Evolutionary conservation across 2,329 filamentous ascomycete genomes (phyloP), one percentile per base, ranked within the genome.

Genomic region (Herpomyces periplanetae): DNA sequence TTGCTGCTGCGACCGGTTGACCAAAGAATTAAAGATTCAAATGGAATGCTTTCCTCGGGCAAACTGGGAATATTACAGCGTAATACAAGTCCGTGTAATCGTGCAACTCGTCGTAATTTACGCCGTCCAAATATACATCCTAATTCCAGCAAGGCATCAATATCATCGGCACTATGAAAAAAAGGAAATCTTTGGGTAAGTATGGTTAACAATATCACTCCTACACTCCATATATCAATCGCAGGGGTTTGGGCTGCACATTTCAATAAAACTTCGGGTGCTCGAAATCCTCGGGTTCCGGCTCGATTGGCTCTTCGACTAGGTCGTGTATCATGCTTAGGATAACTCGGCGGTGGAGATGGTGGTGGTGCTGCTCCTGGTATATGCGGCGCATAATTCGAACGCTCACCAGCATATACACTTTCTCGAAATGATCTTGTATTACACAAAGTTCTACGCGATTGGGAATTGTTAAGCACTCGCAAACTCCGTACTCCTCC

Each of bases 81-180:
- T 26, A 91, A 69, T 22, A 85, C 57, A 30, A 73, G 66, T 2
- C 80, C 80, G 32, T 96, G 80, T 19, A 87, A 45, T 8, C 69
- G 44, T 1, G 68, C 69, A 3, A 63, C 65, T 13, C 53, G 45
- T 32, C 62, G 65, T 75, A 96, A 91, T 23, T 60, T 57, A 33
- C 53, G 59, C 16, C 50, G 49, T 19, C 80, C 80, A 35, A 91
- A 88, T 24, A 96, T 85, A 23, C 69, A 85, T 13, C 73, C 66
- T 27, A 96, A 84, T 38, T 96, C 80, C 28, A 96, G 75, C 51
- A 88, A 63, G 19, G 80, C 80, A 33, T 96, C 80, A 18, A 96
- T 64, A 31, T 96, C 80, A 35, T 96, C 80, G n/a, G 71, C 63
- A 17, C 68, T 85, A 40, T 96, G 88, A 48, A 96, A 96, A 40